Percentiles rank a stretch among this genome's conserved stretches.
These are phyloP conservation scores for Pyronema domesticum DNA, from an alignment of 495 filamentous ascomycete genomes.

Conservation along the genomic window DNA sequence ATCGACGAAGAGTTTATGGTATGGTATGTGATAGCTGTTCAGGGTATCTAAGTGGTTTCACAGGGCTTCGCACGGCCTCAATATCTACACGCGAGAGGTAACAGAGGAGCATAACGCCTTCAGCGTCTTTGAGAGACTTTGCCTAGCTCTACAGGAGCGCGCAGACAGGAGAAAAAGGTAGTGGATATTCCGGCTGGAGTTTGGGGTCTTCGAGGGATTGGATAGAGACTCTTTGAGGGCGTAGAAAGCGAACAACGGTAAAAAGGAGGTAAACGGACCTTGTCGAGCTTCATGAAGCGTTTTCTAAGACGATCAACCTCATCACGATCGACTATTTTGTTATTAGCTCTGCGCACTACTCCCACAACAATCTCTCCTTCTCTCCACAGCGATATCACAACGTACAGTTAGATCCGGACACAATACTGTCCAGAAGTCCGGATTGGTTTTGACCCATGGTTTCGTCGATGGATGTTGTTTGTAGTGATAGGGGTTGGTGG, in stretches of 20 bases:
- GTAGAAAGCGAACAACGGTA: not conserved
- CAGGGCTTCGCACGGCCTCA: no score
- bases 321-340: constrained; percentile 68
- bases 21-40: not conserved
- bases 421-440: constrained; percentile 74
- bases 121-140: no score
- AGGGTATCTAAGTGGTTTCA: no score
- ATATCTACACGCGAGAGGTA: no score
- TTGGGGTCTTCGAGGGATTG: not conserved
- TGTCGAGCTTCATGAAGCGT: constrained; percentile 98
- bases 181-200: not conserved
- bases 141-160: no score
- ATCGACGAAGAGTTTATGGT: no score
- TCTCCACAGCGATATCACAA: not conserved
- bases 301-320: constrained; percentile 91
- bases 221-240: not conserved
- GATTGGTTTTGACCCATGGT: constrained; percentile 66
- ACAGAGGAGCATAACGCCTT: no score
- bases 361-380: constrained; percentile 4
- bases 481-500: not conserved
- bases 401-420: constrained; percentile 86
- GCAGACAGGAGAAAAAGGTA: no score
- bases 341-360: constrained; percentile 3
- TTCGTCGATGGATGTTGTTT: not conserved
- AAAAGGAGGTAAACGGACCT: constrained; percentile 36